Conservation (phyloP, 768 basidiomycete species). For the Panellus pusillus region DNA sequence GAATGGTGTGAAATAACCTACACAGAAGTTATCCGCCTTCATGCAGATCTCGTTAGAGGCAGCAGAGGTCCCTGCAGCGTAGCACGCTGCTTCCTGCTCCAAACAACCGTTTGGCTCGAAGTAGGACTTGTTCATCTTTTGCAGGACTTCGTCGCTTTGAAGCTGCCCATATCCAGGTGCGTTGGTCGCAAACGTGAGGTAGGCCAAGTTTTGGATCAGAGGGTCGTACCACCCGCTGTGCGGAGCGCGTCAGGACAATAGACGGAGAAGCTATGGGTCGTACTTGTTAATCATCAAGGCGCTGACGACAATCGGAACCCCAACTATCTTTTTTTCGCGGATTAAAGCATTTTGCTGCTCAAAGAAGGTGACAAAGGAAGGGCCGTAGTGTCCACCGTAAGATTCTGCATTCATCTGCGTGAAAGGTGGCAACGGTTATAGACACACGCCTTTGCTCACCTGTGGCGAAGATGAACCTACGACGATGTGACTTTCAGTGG, state of each 20-base stretch:
- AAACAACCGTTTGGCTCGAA: slow-evolving; percentile 51
- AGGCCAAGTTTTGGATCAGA: slow-evolving; percentile 60
- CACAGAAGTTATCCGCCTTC: slow-evolving; percentile 56
- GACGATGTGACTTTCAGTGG: neutral
- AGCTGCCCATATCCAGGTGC: slow-evolving; percentile 71
- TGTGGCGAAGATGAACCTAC: slow-evolving; percentile 61
- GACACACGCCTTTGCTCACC: neutral
- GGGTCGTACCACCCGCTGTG: slow-evolving; percentile 67
- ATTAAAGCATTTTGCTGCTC: slow-evolving; percentile 61
- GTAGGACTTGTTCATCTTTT: slow-evolving; percentile 47
- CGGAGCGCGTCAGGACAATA: neutral
- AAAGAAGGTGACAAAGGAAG: slow-evolving; percentile 64
- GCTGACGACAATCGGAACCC: slow-evolving; percentile 52
- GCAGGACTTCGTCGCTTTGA: slow-evolving; percentile 45
- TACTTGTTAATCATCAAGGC: slow-evolving; percentile 69
- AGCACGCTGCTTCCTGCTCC: slow-evolving; percentile 57
- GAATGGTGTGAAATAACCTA: slow-evolving; percentile 28
- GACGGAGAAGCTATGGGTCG: slow-evolving; percentile 4
- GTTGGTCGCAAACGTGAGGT: slow-evolving; percentile 56
- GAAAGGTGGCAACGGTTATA: neutral
- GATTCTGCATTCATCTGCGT: slow-evolving; percentile 38
- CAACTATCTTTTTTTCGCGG: slow-evolving; percentile 40
- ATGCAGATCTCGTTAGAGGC: slow-evolving; percentile 51
- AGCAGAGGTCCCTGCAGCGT: slow-evolving; percentile 47
- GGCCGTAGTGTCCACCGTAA: slow-evolving; percentile 70